phyloP scores from a whole-genome alignment of 2,329 filamentous ascomycete genomes.

The Pleoardoris graminearum region DNA sequence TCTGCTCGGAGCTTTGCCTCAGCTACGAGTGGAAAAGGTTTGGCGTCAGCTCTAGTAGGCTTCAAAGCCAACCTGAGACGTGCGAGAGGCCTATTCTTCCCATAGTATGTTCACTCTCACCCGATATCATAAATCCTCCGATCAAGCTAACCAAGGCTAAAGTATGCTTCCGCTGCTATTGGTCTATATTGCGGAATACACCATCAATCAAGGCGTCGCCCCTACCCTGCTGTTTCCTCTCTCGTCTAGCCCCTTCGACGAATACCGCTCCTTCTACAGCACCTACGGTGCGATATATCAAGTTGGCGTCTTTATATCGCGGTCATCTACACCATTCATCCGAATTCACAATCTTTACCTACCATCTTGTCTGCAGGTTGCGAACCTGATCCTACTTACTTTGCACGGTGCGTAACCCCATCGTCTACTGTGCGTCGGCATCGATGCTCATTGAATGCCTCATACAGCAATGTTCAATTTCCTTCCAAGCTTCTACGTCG shows the following conservation, averaged over 20 bases:
- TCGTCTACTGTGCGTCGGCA: too few species aligned
- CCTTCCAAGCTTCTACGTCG: slow-evolving; percentile 81
- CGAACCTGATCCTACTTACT: slow-evolving; percentile 74
- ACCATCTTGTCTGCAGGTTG: slow-evolving; percentile 78
- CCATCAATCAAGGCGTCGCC: slow-evolving; percentile 92
- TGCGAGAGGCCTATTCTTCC: slow-evolving; percentile 70
- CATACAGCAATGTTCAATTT: slow-evolving; percentile 70
- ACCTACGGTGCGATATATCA: slow-evolving; percentile 96
- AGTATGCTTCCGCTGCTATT: slow-evolving; percentile 88
- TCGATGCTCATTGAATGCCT: not conserved
- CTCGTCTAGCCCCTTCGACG: slow-evolving; percentile 71
- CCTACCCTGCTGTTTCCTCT: slow-evolving; percentile 90
- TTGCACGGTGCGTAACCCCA: slow-evolving; percentile 56
- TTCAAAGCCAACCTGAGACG: slow-evolving; percentile 64
- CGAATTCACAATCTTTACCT: slow-evolving; percentile 80
- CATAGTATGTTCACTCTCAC: slow-evolving; percentile 56
- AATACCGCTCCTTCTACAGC: slow-evolving; percentile 88
- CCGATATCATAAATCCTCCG: not conserved
- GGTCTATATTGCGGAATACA: slow-evolving; percentile 96
- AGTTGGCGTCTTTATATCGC: slow-evolving; percentile 89
- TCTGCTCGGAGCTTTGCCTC: slow-evolving; percentile 33
- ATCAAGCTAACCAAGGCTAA: slow-evolving; percentile 11
- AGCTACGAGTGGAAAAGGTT: slow-evolving; percentile 12
- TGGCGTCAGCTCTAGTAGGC: slow-evolving; percentile 24
- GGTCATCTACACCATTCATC: slow-evolving; percentile 86